Evolutionary conservation across 768 basidiomycete genomes (phyloP).

Genomic region (Chalciporus piperatus): DNA sequence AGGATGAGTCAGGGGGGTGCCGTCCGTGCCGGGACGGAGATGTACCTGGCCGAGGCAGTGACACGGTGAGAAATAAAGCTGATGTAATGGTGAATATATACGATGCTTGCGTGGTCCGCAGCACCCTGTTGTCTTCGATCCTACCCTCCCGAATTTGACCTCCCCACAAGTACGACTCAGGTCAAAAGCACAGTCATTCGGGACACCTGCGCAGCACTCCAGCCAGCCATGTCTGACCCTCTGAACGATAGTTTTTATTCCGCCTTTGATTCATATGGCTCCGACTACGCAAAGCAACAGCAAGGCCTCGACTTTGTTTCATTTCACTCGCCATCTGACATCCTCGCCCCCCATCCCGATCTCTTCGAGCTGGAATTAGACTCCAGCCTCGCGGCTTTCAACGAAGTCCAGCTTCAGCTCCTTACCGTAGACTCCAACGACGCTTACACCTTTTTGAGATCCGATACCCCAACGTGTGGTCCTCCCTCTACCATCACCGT

Average conservation of each 20-base stretch:
- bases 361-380: constrained; percentile 83
- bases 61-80: constrained; percentile 29
- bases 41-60: too few species aligned
- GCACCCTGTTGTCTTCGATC: constrained; percentile 16
- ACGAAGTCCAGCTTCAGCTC: constrained; percentile 60
- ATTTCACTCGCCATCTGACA: constrained; percentile 65
- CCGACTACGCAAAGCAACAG: constrained; percentile 37
- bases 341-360: constrained; percentile 77
- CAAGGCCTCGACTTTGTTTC: constrained; percentile 64
- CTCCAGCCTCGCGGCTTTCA: constrained; percentile 61
- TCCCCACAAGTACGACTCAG: constrained; percentile 10
- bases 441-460: constrained; percentile 61
- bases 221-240: constrained; percentile 30
- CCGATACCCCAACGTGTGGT: constrained; percentile 62
- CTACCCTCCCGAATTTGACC: constrained; percentile 4
- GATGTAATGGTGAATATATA: constrained; percentile 37
- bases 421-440: constrained; percentile 63
- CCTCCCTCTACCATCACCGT: constrained; percentile 78
- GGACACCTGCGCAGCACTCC: constrained; percentile 25
- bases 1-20: constrained; percentile 4
- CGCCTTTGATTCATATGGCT: constrained; percentile 34
- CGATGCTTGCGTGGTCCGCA: constrained; percentile 34
- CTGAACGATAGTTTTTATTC: constrained; percentile 32
- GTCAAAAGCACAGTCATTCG: constrained; percentile 19
- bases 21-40: constrained; percentile 16